Evolutionary conservation across 176 grass and related monocot genomes (phyloP).

Genomic region (Musa itinerans): DNA sequence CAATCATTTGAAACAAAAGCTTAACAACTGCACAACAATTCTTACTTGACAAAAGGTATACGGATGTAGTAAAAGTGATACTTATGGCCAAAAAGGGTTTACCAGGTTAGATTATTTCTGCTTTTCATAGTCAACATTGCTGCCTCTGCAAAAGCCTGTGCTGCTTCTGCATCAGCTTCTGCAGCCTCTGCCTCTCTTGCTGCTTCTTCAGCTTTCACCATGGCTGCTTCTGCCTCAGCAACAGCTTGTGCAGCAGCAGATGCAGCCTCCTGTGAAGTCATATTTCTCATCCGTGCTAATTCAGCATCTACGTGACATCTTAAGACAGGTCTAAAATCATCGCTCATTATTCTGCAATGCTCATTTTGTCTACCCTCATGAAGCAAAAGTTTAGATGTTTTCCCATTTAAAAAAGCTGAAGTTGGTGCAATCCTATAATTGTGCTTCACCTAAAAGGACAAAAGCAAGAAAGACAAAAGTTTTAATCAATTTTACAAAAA

Average conservation of each 20-base stretch:
- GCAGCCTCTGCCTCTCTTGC: slow-evolving; percentile 69
- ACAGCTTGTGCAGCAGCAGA: slow-evolving; percentile 56
- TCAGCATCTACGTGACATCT: slow-evolving; percentile 68
- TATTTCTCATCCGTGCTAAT: slow-evolving; percentile 55
- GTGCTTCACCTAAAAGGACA: slow-evolving; percentile 60
- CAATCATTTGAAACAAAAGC: too few species aligned
- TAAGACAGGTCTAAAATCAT: slow-evolving; percentile 38
- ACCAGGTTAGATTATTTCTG: slow-evolving; percentile 57
- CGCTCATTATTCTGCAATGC: slow-evolving; percentile 33
- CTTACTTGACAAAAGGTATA: background rate
- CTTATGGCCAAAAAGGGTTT: slow-evolving; percentile 10
- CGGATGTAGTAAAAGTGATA: background rate
- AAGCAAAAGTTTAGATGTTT: slow-evolving; percentile 47
- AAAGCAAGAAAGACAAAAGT: background rate
- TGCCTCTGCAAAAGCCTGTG: slow-evolving; percentile 74
- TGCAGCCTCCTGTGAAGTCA: slow-evolving; percentile 58
- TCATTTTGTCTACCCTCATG: slow-evolving; percentile 48
- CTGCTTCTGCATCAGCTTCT: slow-evolving; percentile 70
- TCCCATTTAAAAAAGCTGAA: slow-evolving; percentile 38
- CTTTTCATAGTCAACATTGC: slow-evolving; percentile 40
- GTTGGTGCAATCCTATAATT: slow-evolving; percentile 76
- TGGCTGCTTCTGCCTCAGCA: slow-evolving; percentile 74
- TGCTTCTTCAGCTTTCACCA: slow-evolving; percentile 79
- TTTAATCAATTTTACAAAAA: background rate
- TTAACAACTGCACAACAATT: too few species aligned